Evolutionary conservation across 2,329 filamentous ascomycete genomes (phyloP).

Genomic region (Claviceps maximensis): DNA sequence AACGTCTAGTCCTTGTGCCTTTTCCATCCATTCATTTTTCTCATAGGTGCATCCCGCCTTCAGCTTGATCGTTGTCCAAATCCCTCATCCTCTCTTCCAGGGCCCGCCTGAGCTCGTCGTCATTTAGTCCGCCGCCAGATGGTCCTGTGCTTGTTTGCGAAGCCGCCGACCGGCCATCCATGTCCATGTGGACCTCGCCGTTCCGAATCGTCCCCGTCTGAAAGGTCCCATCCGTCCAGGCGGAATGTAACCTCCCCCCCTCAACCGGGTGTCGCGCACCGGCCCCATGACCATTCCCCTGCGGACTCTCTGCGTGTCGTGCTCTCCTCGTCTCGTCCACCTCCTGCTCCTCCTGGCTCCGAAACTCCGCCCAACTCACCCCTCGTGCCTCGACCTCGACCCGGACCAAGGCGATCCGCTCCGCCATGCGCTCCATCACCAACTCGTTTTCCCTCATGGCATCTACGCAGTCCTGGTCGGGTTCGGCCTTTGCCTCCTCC

Average conservation of each 20-base stretch:
- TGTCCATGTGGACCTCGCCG: slow-evolving; percentile 36
- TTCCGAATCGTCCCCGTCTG: slow-evolving; percentile 43
- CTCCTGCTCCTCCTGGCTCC: slow-evolving; percentile 30
- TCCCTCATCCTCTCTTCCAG: slow-evolving; percentile 41
- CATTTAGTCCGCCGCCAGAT: slow-evolving; percentile 35
- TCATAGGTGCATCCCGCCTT: slow-evolving; percentile 50
- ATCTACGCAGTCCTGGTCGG: slow-evolving; percentile 60
- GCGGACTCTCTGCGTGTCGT: neutral
- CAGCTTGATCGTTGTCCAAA: slow-evolving; percentile 26
- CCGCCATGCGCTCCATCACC: slow-evolving; percentile 55
- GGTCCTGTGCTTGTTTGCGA: slow-evolving; percentile 4
- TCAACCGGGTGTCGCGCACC: slow-evolving; percentile 1
- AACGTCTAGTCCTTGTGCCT: neutral
- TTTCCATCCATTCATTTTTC: neutral
- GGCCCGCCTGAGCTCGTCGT: slow-evolving; percentile 44
- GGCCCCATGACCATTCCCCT: neutral
- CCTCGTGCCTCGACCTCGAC: slow-evolving; percentile 50
- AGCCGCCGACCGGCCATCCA: slow-evolving; percentile 21
- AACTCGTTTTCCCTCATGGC: slow-evolving; percentile 59
- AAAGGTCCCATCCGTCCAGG: slow-evolving; percentile 53
- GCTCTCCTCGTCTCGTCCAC: slow-evolving; percentile 14
- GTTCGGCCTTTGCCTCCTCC: slow-evolving; percentile 8
- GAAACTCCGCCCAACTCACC: slow-evolving; percentile 43
- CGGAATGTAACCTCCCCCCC: slow-evolving; percentile 19
- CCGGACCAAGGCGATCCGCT: slow-evolving; percentile 50